phyloP scores from a whole-genome alignment of 2,329 filamentous ascomycete species.

The Aotearoamyces nothofagi region DNA sequence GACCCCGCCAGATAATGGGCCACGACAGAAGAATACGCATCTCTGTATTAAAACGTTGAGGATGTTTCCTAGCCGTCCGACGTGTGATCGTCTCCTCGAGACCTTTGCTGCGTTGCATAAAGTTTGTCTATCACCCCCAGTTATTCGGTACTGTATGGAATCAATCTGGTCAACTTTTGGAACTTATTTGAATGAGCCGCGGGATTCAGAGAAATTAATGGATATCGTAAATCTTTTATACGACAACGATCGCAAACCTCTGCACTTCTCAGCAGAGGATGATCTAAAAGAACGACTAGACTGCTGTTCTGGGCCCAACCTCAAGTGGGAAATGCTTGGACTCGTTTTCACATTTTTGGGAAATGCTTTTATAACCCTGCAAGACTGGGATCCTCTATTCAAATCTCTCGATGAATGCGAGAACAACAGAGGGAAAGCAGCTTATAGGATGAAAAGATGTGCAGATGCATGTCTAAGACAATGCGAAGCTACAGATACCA shows the following conservation, averaged over 20 bases:
- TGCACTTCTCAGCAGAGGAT: neutral
- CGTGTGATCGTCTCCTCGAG: neutral
- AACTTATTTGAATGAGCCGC: neutral
- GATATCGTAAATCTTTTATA: neutral
- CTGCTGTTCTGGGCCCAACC: slow-evolving; percentile 14
- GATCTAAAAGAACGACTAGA: slow-evolving; percentile 11
- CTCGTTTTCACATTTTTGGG: slow-evolving; percentile 16
- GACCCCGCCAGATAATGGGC: neutral
- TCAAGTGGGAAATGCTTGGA: slow-evolving; percentile 17
- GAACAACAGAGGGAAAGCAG: slow-evolving; percentile 13
- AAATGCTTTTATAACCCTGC: slow-evolving; percentile 9
- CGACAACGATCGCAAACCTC: neutral
- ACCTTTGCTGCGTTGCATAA: neutral
- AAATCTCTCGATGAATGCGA: slow-evolving; percentile 9
- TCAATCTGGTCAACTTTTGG: neutral
- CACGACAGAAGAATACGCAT: neutral
- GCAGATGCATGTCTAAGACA: slow-evolving; percentile 12
- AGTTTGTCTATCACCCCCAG: neutral
- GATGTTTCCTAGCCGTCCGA: neutral
- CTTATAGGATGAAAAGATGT: slow-evolving; percentile 18
- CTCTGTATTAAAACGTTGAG: neutral
- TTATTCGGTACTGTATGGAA: neutral
- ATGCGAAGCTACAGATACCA: slow-evolving; percentile 8
- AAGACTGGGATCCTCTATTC: slow-evolving; percentile 15
- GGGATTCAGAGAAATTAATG: neutral